Evolutionary conservation across 1,284 basidiomycete species (phyloP).

Genomic region (Peniophora sp.): DNA sequence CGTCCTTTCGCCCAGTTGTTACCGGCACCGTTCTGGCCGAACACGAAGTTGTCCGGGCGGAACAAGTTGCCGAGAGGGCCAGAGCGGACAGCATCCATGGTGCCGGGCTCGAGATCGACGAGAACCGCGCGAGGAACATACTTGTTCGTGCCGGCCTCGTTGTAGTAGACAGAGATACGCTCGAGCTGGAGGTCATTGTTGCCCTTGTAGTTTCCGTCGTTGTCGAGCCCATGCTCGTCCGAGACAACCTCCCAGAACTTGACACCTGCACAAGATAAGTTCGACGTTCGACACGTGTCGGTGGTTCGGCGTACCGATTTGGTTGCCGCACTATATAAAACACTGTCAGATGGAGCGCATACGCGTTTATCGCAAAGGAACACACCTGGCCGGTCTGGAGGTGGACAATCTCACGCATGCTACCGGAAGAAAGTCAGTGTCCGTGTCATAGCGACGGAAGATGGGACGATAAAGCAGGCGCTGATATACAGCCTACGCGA

Average conservation of each 20-base stretch:
- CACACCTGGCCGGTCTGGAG: constrained; percentile 90
- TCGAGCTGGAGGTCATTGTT: constrained; percentile 94
- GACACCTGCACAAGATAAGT: constrained; percentile 53
- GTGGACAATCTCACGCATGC: constrained; percentile 97
- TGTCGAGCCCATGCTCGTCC: constrained; percentile 95
- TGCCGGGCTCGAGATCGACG: constrained; percentile 93
- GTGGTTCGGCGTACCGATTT: constrained; percentile 60
- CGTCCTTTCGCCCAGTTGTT: constrained; percentile 97
- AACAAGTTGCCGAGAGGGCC: constrained; percentile 82
- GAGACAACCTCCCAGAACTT: constrained; percentile 99
- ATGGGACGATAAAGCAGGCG: too few species aligned
- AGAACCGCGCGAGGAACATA: constrained; percentile 96
- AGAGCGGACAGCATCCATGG: constrained; percentile 91
- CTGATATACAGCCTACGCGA: too few species aligned
- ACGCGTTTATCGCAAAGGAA: constrained; percentile 4
- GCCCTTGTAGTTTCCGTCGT: constrained; percentile 90
- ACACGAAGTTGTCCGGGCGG: constrained; percentile 94
- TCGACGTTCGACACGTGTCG: neutral
- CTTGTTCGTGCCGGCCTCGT: constrained; percentile 85
- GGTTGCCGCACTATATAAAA: constrained; percentile 81
- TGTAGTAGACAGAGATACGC: constrained; percentile 95
- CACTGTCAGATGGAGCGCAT: constrained; percentile 2
- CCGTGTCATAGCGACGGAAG: too few species aligned
- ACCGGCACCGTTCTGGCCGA: constrained; percentile 85
- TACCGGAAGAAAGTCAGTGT: constrained; percentile 22